phyloP scores from a whole-genome alignment of 306 rosid species.

The Quercus suber region DNA sequence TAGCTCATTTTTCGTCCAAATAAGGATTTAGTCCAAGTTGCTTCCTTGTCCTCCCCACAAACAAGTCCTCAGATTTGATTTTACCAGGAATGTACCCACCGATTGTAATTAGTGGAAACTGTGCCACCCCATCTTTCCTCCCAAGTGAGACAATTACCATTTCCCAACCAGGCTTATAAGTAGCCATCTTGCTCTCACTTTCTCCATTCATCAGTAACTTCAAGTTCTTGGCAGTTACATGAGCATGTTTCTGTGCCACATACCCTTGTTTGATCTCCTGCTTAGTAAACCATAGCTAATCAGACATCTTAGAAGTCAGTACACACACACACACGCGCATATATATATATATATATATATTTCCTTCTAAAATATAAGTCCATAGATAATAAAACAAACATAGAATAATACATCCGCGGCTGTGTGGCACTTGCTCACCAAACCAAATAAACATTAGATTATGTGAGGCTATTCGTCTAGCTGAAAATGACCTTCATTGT shows the following conservation, averaged over 20 bases:
- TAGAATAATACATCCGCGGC: background rate
- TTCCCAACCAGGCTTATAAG: constrained; percentile 40
- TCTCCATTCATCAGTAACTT: constrained; percentile 42
- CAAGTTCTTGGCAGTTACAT: constrained; percentile 61
- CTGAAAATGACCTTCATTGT: background rate
- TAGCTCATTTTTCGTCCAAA: background rate
- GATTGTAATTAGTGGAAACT: constrained; percentile 55
- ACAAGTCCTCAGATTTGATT: constrained; percentile 76
- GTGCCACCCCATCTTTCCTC: constrained; percentile 69
- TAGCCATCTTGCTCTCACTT: constrained; percentile 38
- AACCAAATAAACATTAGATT: background rate
- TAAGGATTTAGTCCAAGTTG: constrained; percentile 50
- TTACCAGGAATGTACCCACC: constrained; percentile 61
- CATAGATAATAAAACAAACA: background rate
- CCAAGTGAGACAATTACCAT: constrained; percentile 69
- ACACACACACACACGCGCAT: background rate
- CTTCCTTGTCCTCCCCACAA: constrained; percentile 75
- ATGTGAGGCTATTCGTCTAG: background rate
- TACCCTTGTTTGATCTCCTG: constrained; percentile 83
- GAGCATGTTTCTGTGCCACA: constrained; percentile 67
- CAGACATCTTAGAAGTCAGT: background rate
- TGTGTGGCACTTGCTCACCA: background rate
- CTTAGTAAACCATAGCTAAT: background rate
- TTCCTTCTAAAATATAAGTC: background rate
- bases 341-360: no score